Evolutionary conservation across 106 monocot species (phyloP).

Genomic region (Acorus calamus): DNA sequence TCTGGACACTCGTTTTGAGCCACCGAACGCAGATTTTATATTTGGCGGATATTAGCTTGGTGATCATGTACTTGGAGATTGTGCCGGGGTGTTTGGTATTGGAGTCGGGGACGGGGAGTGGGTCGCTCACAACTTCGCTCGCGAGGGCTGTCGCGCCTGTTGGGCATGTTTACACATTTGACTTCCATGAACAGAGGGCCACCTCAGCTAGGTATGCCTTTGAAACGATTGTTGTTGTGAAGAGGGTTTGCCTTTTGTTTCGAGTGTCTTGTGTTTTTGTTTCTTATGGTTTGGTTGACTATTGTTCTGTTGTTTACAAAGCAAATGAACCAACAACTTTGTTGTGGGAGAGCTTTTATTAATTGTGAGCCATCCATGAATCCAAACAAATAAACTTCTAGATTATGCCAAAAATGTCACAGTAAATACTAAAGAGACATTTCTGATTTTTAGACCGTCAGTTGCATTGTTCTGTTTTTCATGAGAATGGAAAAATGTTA

Average conservation of each 20-base stretch:
- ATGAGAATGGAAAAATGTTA: too few species aligned
- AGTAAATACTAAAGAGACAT: too few species aligned
- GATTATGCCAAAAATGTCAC: too few species aligned
- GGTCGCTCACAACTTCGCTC: conserved; percentile 89
- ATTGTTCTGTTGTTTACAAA: too few species aligned
- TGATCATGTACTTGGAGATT: conserved; percentile 76
- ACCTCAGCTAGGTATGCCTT: conserved; percentile 54
- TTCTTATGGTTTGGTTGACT: too few species aligned
- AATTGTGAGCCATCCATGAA: too few species aligned
- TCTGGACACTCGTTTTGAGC: conserved; percentile 88
- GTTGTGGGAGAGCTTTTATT: too few species aligned
- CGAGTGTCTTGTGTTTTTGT: not conserved
- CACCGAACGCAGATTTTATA: conserved; percentile 96
- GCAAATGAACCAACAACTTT: too few species aligned
- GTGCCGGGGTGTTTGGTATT: conserved; percentile 89
- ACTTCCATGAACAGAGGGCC: conserved; percentile 93
- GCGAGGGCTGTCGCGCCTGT: conserved; percentile 81
- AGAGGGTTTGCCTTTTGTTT: not conserved
- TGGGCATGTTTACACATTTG: conserved; percentile 84
- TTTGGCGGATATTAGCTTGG: conserved; percentile 81
- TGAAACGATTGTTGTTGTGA: not conserved
- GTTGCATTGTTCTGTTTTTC: too few species aligned
- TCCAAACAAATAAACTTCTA: too few species aligned
- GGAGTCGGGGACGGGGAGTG: conserved; percentile 93
- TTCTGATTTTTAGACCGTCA: too few species aligned